These are phyloP conservation scores for Russula sp. DNA, from an alignment of 768 basidiomycete species.

Conservation along the genomic window DNA sequence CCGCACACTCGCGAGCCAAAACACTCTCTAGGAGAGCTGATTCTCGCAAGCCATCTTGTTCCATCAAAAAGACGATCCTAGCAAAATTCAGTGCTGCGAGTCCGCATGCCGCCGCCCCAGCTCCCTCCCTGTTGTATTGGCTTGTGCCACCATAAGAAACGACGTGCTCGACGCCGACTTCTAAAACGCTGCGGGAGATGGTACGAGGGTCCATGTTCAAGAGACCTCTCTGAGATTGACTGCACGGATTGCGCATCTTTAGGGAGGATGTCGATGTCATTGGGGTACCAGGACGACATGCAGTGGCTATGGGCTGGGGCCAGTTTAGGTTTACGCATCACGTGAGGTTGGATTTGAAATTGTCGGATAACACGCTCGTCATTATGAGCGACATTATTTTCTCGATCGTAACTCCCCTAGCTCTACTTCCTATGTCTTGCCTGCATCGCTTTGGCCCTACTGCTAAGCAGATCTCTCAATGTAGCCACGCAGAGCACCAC, in stretches of 20 bases:
- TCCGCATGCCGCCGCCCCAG: conserved; percentile 52
- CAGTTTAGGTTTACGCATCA: too few species aligned
- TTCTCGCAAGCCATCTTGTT: conserved; percentile 30
- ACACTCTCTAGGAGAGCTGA: conserved; percentile 33
- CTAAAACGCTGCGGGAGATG: conserved; percentile 1
- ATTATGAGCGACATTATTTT: too few species aligned
- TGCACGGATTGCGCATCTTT: conserved; percentile 29
- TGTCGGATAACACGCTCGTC: background rate
- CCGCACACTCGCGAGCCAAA: conserved; percentile 31
- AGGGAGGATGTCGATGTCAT: conserved; percentile 1
- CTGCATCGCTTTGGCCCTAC: background rate
- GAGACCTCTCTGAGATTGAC: background rate
- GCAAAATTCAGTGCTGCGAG: conserved; percentile 63
- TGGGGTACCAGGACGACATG: background rate
- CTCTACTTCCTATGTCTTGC: too few species aligned
- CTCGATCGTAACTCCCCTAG: too few species aligned
- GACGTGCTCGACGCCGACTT: conserved; percentile 31
- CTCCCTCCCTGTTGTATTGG: conserved; percentile 42
- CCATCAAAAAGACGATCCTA: conserved; percentile 40
- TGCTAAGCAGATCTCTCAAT: background rate
- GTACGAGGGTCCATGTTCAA: background rate
- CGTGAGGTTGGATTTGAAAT: background rate
- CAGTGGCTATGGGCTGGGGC: too few species aligned
- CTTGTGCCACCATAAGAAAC: conserved; percentile 47
- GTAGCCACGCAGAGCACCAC: background rate